Base-by-base conservation (phyloP, 768 basidiomycete species). In the Agaricus sinodeliciosus region DNA sequence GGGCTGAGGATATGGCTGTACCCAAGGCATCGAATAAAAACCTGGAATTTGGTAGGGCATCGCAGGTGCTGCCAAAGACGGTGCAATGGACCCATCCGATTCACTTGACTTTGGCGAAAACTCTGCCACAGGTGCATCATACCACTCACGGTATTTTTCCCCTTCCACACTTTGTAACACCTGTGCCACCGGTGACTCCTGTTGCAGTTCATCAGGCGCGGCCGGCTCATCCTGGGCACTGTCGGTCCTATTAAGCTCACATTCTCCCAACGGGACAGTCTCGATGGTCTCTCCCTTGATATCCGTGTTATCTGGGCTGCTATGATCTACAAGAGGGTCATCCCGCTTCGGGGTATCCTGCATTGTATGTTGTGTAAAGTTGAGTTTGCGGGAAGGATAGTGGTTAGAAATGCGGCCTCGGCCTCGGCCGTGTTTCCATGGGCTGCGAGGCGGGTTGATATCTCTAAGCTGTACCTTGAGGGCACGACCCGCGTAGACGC, bases 381-480 rank as follows among this genome's bases (percentile, higher is more conserved):
- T 25, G 22, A 18, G 25, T 45, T 57, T 39, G 53, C 59, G 58
- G 18, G 65, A 62, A 25, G 66, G 57, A 43, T 61, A 55, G 16
- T 65, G 64, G 39, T 65, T 59, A 16, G 63, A 62, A 52, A 63
- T 67, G 22, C 74, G 66, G n/a, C 75, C 74, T 15, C 76, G 77
- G 31, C 69, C 74, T 49, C 74, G 72, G 36, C 67, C 70, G 56
- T 61, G 69, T 58, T 71, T 74, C 75, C 75, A 81, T 26, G 66
- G 66, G 16, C 73, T 72, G 43, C 77, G 77, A n/a, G 71, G 67
- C 28, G 80, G 79, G 56, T 85, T 80, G 60, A 77, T 78, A 57
- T 88, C 86, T 40, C 87, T 77, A 35, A 90, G 68, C 58, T 89
- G 85, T 34, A 91, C 87, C 16, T 87, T 81, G 63, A 91, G 82